Evolutionary conservation across 768 basidiomycete genomes (phyloP), one percentile per base, ranked within the genome.

Genomic region (Auriscalpium microsporum): DNA sequence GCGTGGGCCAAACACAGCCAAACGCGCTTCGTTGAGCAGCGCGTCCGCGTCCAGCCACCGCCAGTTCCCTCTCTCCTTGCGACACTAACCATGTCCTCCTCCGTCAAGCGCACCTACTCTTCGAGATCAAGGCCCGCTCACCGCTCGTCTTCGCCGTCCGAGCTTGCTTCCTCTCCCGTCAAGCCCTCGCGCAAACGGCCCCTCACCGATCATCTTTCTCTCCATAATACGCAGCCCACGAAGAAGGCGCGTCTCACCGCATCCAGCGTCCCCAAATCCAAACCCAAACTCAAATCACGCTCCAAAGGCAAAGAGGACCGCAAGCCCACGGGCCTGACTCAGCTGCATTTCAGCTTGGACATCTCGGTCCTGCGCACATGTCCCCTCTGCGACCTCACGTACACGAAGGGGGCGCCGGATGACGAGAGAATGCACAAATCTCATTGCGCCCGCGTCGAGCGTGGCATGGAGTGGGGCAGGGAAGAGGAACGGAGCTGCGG

Each of bases 381-480:
- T 63, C 61, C 81, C 0, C 67, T 75, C 1, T 93, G 90, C 67
- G 74, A 75, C 48, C 71, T 93, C 9, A 83, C 90, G 8, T 93
- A 90, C 63, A 92, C 85, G 0, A 81, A 77, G 60, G 90, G 88
- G 10, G 86, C 88, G 1, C 80, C 81, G 1, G 89, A 87, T 56
- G 90, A 93, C 59, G 90, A 91, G 67, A 72, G 68, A 3, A 71
- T 93, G 35, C 90, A 93, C 67, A 78, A 80, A 40, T 69, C 79
- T 0, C 91, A 93, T 66, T 93, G 91, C 59, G 70, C 72, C 4
- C 74, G 87, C n/a, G 86, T 90, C 0, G 84, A 82, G 63, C 75
- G 78, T 52, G 90, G 90, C 1, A 81, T 90, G 77, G 90, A 92
- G 59, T 93, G 91, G 91, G 84, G 87, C 0, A 78, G 76, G 55